Evolutionary conservation across 805 yeast genomes (phyloP).

Genomic region (Kregervanrija pseudodelftensis): DNA sequence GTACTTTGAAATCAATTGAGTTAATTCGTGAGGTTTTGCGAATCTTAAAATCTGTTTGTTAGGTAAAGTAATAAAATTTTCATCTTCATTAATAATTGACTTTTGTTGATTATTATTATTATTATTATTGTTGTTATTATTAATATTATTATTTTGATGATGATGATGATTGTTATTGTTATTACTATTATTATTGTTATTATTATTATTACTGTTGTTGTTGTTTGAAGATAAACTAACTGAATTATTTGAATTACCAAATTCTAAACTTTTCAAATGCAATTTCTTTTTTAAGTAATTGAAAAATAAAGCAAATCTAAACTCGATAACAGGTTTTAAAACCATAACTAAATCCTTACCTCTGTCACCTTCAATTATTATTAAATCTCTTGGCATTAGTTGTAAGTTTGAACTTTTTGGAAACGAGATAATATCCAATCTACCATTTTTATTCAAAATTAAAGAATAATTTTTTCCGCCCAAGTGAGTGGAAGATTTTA

Average conservation of each 20-base stretch:
- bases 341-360: constrained; percentile 76
- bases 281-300: constrained; percentile 69
- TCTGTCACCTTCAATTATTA: constrained; percentile 77
- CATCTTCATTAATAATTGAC: constrained; percentile 42
- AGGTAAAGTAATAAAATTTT: constrained; percentile 62
- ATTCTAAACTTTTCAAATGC: constrained; percentile 47
- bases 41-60: constrained; percentile 72
- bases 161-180: constrained; percentile 9
- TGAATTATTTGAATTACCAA: constrained; percentile 25
- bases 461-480: constrained; percentile 30
- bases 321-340: constrained; percentile 53
- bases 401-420: constrained; percentile 57
- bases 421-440: constrained; percentile 61
- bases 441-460: constrained; percentile 31
- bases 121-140: constrained; percentile 7
- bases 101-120: constrained; percentile 13
- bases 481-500: constrained; percentile 27
- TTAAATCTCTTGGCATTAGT: constrained; percentile 55
- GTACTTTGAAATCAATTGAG: constrained; percentile 53
- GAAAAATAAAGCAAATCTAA: constrained; percentile 62
- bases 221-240: too few species aligned
- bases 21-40: constrained; percentile 66
- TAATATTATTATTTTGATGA: constrained; percentile 9
- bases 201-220: constrained; percentile 12
- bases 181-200: constrained; percentile 12